Evolutionary conservation across 2,329 filamentous ascomycete genomes (phyloP).

Genomic region (Pestalotiopsis sp.): DNA sequence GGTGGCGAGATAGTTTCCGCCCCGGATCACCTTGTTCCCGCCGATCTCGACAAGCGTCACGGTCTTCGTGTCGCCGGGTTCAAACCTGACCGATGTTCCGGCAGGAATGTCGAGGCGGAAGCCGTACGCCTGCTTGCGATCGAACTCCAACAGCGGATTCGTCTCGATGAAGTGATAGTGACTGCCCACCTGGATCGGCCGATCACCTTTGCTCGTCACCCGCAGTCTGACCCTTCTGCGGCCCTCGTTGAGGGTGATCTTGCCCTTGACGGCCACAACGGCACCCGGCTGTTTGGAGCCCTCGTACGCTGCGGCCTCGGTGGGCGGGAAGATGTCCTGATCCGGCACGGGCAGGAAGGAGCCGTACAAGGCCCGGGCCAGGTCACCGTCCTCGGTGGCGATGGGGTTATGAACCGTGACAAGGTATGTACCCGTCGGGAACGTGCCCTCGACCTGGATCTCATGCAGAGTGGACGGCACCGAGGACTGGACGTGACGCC

Average conservation of each 20-base stretch:
- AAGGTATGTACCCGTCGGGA: constrained; percentile 86
- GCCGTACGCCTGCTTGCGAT: constrained; percentile 80
- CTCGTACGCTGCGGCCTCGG: constrained; percentile 67
- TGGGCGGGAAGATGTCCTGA: constrained; percentile 67
- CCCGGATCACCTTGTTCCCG: constrained; percentile 77
- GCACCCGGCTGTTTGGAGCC: constrained; percentile 75
- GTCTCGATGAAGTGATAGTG: constrained; percentile 97
- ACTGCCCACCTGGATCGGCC: constrained; percentile 89
- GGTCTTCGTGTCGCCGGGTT: constrained; percentile 90
- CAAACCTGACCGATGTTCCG: constrained; percentile 90
- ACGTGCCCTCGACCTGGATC: constrained; percentile 93
- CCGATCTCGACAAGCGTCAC: constrained; percentile 89
- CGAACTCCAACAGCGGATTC: constrained; percentile 89
- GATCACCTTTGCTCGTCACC: constrained; percentile 85
- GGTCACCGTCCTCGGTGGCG: constrained; percentile 80
- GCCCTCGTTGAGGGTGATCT: constrained; percentile 72
- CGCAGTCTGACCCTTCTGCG: constrained; percentile 73
- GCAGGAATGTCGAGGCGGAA: constrained; percentile 88
- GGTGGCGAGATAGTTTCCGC: constrained; percentile 79
- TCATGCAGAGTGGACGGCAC: constrained; percentile 79
- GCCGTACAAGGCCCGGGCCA: constrained; percentile 86
- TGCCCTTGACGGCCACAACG: constrained; percentile 68
- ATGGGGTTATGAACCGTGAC: constrained; percentile 94
- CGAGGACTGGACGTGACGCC: constrained; percentile 85
- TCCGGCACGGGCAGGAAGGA: constrained; percentile 84